These are phyloP conservation scores for Cercospora sp. DNA, from an alignment of 2,329 filamentous ascomycete species.

Conservation along the genomic window DNA sequence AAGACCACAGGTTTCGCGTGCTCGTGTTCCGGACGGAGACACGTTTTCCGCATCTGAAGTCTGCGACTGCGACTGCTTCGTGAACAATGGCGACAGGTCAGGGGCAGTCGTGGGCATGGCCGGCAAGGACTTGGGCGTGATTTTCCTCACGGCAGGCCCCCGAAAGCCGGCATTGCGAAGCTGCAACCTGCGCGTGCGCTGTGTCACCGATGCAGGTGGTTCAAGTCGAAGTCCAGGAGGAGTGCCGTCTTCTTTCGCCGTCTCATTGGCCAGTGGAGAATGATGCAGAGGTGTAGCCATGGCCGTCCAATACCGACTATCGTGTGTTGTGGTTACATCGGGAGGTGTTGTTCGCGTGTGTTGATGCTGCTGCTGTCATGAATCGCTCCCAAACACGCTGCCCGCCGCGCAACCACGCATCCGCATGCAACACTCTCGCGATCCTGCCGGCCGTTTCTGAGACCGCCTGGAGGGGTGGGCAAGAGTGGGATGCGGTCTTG, in stretches of 20 bases:
- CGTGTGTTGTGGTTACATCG: conserved; percentile 4
- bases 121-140: conserved; percentile 33
- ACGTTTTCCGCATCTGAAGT: conserved; percentile 30
- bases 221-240: background rate
- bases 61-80: conserved; percentile 10
- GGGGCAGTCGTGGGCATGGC: conserved; percentile 30
- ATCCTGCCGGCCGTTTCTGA: conserved; percentile 10
- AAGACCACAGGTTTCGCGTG: conserved; percentile 19
- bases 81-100: conserved; percentile 18
- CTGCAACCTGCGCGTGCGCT: conserved; percentile 36
- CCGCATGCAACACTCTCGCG: background rate
- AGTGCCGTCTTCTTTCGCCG: background rate
- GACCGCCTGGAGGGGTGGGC: background rate
- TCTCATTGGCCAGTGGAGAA: background rate
- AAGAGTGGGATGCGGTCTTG: background rate
- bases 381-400: background rate
- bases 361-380: background rate
- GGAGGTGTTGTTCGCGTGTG: background rate
- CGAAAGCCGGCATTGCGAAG: conserved; percentile 41
- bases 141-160: conserved; percentile 35
- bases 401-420: background rate
- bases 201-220: conserved; percentile 13
- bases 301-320: conserved; percentile 1
- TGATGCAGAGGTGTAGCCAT: conserved; percentile 11
- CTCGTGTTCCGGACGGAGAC: conserved; percentile 23